Conservation (phyloP, 1,284 basidiomycete genomes). For the Ganoderma resinaceum region DNA sequence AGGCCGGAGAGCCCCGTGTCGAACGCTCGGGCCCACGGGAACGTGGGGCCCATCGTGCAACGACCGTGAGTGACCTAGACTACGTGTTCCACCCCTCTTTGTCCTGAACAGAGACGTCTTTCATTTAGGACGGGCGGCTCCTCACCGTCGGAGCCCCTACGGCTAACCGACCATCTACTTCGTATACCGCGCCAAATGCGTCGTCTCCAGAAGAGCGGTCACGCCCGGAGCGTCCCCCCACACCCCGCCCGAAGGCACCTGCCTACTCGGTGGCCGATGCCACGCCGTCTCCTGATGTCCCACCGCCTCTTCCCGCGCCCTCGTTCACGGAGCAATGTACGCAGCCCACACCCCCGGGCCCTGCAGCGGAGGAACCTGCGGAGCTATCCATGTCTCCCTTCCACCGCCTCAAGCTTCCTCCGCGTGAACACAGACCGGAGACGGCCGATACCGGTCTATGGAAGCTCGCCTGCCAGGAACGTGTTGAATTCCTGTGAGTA, state of each 20-base stretch:
- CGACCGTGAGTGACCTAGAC: slow-evolving; percentile 9
- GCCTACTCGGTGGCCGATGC: not conserved
- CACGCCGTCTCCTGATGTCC: not conserved
- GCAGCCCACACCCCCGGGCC: not conserved
- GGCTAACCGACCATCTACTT: not conserved
- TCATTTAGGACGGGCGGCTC: slow-evolving; percentile 12
- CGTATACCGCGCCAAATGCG: not conserved
- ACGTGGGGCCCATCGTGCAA: slow-evolving; percentile 12
- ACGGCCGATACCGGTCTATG: slow-evolving; percentile 24
- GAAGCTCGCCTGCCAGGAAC: slow-evolving; percentile 29
- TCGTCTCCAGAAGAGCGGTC: slow-evolving; percentile 4
- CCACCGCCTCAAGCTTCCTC: slow-evolving; percentile 5
- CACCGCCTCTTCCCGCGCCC: not conserved
- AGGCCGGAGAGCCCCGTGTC: slow-evolving; percentile 1
- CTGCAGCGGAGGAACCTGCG: not conserved
- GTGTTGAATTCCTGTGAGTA: slow-evolving; percentile 27
- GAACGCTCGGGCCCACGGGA: slow-evolving; percentile 3
- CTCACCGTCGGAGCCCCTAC: slow-evolving; percentile 6
- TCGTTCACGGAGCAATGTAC: not conserved
- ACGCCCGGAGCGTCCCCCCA: slow-evolving; percentile 4
- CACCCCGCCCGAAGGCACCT: slow-evolving; percentile 8
- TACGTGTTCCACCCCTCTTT: not conserved
- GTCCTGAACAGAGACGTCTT: not conserved
- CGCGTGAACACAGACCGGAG: slow-evolving; percentile 13
- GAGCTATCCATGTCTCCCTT: slow-evolving; percentile 17